Evolutionary conservation across 176 grass and related monocot species (phyloP).

Genomic region (Guadua angustifolia): DNA sequence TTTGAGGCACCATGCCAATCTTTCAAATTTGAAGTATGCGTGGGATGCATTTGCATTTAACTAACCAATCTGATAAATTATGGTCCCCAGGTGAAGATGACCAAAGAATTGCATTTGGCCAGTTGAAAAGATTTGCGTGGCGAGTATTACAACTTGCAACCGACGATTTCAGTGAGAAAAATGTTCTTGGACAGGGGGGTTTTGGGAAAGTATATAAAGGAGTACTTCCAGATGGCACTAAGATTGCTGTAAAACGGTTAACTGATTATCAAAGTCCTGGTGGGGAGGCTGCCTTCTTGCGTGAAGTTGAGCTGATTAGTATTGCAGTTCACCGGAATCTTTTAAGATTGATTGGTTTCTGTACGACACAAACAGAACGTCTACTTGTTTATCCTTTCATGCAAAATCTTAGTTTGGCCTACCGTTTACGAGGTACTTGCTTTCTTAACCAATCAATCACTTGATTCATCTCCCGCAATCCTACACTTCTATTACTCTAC

Average conservation of each 20-base stretch:
- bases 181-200: slow-evolving; percentile 94
- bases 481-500: background rate
- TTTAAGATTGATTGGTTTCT: slow-evolving; percentile 93
- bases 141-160: slow-evolving; percentile 91
- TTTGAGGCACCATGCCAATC: background rate
- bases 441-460: slow-evolving; percentile 29
- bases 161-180: slow-evolving; percentile 85
- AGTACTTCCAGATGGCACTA: slow-evolving; percentile 84
- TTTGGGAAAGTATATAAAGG: slow-evolving; percentile 99
- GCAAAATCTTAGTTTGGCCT: slow-evolving; percentile 95
- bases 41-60: slow-evolving; percentile 27
- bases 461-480: slow-evolving; percentile 31
- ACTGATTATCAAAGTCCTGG: slow-evolving; percentile 93
- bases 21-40: background rate
- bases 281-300: slow-evolving; percentile 93
- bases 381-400: slow-evolving; percentile 98
- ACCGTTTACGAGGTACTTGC: slow-evolving; percentile 85
- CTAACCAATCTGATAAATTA: slow-evolving; percentile 28
- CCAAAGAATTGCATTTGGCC: slow-evolving; percentile 90
- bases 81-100: slow-evolving; percentile 84
- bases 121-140: slow-evolving; percentile 96
- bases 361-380: slow-evolving; percentile 91
- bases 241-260: slow-evolving; percentile 96
- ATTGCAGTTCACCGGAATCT: slow-evolving; percentile 97
- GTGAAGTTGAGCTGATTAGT: slow-evolving; percentile 97